phyloP scores from a whole-genome alignment of 1,284 basidiomycete genomes.

The Cystobasidium sp. region DNA sequence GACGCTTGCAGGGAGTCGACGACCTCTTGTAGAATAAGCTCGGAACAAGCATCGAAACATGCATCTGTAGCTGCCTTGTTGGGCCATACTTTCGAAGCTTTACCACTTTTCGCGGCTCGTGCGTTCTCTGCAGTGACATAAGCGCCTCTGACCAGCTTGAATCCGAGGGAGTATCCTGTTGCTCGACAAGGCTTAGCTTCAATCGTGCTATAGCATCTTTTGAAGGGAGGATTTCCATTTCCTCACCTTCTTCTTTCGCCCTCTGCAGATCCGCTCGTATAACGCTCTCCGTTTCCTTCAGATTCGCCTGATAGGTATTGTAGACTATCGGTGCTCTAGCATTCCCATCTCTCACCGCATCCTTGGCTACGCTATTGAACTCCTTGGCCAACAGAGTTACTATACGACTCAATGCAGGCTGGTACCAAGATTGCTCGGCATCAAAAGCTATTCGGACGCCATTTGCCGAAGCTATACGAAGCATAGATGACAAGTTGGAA shows the following conservation, averaged over 20 bases:
- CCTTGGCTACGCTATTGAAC: slow-evolving; percentile 48
- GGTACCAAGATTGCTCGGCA: slow-evolving; percentile 53
- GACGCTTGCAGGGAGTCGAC: slow-evolving; percentile 49
- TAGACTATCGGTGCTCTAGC: slow-evolving; percentile 48
- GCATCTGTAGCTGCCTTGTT: slow-evolving; percentile 76
- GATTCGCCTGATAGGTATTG: slow-evolving; percentile 51
- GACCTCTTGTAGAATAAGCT: slow-evolving; percentile 67
- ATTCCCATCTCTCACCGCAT: not conserved
- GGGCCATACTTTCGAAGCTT: slow-evolving; percentile 63
- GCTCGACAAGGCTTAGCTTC: no score
- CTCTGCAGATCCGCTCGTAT: slow-evolving; percentile 23
- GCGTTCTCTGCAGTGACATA: slow-evolving; percentile 79
- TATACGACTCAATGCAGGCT: slow-evolving; percentile 50
- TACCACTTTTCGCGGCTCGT: slow-evolving; percentile 54
- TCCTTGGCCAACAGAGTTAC: slow-evolving; percentile 49
- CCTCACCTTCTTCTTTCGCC: slow-evolving; percentile 14
- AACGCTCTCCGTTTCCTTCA: slow-evolving; percentile 2
- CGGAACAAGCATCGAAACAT: slow-evolving; percentile 74
- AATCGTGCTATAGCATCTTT: no score
- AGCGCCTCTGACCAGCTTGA: slow-evolving; percentile 93
- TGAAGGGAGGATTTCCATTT: no score
- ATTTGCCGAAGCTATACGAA: slow-evolving; percentile 44
- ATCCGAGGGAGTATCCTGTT: slow-evolving; percentile 78
- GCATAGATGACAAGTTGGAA: slow-evolving; percentile 45
- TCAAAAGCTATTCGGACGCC: slow-evolving; percentile 53